These are phyloP conservation scores for Alternaria ethzedia DNA, from an alignment of 2,329 filamentous ascomycete genomes.

Conservation along the genomic window DNA sequence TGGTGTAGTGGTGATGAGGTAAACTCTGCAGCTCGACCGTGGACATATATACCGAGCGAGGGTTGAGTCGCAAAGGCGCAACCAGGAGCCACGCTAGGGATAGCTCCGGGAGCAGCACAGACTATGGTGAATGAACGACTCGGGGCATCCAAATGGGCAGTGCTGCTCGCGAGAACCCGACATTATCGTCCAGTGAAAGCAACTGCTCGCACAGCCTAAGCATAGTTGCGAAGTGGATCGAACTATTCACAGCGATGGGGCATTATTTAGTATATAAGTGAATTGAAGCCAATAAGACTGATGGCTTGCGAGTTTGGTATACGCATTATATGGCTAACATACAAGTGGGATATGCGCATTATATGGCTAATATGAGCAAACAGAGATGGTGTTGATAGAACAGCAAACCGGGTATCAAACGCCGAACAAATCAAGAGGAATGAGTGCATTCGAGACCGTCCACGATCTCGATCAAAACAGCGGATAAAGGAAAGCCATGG, in stretches of 20 bases:
- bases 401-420: not conserved
- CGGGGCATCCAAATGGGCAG: not conserved
- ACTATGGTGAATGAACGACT: not conserved
- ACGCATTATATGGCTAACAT: not conserved
- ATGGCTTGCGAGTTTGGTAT: not conserved
- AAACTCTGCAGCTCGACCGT: not conserved
- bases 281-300: not conserved
- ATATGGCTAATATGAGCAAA: not conserved
- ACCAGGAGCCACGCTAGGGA: not conserved
- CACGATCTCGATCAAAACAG: not conserved
- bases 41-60: not conserved
- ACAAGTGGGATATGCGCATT: no score
- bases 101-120: not conserved
- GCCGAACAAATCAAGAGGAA: not conserved
- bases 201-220: no score
- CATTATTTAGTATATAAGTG: not conserved
- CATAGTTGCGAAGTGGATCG: not conserved
- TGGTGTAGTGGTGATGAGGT: rapidly evolving
- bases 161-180: not conserved
- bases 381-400: not conserved
- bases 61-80: not conserved
- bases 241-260: not conserved
- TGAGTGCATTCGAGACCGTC: not conserved
- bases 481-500: not conserved
- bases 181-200: not conserved